phyloP scores from a whole-genome alignment of 345 rosid species.

The Erodium maritimum region DNA sequence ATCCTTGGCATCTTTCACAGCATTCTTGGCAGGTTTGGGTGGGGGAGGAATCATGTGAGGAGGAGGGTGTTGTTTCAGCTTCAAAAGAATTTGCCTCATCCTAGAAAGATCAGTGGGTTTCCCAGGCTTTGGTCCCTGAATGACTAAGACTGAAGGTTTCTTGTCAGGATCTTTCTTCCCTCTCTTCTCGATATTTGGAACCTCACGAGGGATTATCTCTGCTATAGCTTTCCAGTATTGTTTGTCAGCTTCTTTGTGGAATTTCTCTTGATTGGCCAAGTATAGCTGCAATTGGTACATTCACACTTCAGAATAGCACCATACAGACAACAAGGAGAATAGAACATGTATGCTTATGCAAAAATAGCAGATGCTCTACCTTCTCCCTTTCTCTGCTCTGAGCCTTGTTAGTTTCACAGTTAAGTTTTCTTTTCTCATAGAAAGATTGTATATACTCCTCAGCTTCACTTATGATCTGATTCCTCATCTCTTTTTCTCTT shows the following conservation, averaged over 20 bases:
- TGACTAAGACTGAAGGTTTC: slow-evolving; percentile 46
- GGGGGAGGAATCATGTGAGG: slow-evolving; percentile 91
- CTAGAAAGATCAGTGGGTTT: slow-evolving; percentile 80
- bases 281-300: slow-evolving; percentile 29
- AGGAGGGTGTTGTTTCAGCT: slow-evolving; percentile 78
- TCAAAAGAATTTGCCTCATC: slow-evolving; percentile 72
- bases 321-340: not conserved
- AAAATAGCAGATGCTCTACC: slow-evolving; percentile 19
- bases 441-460: slow-evolving; percentile 68
- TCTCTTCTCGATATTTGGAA: slow-evolving; percentile 78
- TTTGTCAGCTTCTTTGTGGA: slow-evolving; percentile 77
- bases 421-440: slow-evolving; percentile 68
- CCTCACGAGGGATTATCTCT: slow-evolving; percentile 83
- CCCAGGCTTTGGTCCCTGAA: slow-evolving; percentile 95
- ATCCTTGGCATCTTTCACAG: slow-evolving; percentile 30
- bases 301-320: not conserved
- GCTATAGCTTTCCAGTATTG: slow-evolving; percentile 96
- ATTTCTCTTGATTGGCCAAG: slow-evolving; percentile 83
- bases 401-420: slow-evolving; percentile 58
- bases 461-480: slow-evolving; percentile 80
- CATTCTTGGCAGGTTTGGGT: slow-evolving; percentile 26
- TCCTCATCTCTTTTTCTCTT: slow-evolving; percentile 81
- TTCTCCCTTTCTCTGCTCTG: slow-evolving; percentile 87
- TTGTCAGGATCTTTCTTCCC: slow-evolving; percentile 66
- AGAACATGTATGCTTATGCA: not conserved